A percentile compares a stretch with the other conserved stretches of the same genome.
These are phyloP conservation scores for Syzygium malaccense DNA, from an alignment of 441 rosid species.

Conservation along the genomic window DNA sequence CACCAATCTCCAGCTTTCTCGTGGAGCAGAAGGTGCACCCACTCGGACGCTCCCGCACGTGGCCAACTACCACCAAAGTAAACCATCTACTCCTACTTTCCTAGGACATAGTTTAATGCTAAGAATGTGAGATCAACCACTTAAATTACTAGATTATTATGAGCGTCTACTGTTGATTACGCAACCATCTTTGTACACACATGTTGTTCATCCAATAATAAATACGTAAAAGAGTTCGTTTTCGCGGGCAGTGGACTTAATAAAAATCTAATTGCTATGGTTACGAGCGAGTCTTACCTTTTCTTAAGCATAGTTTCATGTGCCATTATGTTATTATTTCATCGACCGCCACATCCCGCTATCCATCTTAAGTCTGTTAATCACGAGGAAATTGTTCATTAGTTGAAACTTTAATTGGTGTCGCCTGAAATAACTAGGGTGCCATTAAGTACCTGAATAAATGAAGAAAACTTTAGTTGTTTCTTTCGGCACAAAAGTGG, in stretches of 20 bases:
- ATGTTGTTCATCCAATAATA: background rate
- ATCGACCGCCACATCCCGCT: no score
- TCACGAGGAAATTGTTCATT: no score
- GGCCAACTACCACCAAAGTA: background rate
- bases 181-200: background rate
- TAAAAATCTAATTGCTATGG: no score
- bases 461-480: background rate
- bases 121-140: background rate
- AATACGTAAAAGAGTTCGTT: background rate
- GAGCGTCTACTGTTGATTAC: background rate
- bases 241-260: no score
- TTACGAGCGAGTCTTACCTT: no score
- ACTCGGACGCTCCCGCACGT: background rate
- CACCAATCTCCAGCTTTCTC: no score
- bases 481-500: background rate
- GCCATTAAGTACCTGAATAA: no score
- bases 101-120: background rate
- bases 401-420: no score
- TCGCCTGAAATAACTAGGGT: no score
- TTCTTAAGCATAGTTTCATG: no score
- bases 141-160: background rate
- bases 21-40: background rate
- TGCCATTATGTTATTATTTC: no score
- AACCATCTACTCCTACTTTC: background rate
- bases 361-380: no score